Conservation (phyloP, 2,329 filamentous ascomycete genomes). For the Epichloe bromicola region DNA sequence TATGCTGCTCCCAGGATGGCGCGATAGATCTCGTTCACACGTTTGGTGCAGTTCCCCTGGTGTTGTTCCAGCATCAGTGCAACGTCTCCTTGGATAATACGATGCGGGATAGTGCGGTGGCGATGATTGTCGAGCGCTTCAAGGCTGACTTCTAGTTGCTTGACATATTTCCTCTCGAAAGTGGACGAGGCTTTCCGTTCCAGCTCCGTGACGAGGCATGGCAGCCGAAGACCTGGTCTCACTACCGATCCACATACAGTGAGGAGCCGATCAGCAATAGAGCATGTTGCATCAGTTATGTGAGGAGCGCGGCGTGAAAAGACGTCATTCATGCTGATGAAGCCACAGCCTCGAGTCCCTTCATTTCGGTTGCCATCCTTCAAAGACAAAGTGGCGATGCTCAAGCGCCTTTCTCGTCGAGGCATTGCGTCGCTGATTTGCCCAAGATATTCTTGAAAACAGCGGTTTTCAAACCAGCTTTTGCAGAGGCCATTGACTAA, state of each 20-base stretch:
- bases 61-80: neutral
- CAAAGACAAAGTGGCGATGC: neutral
- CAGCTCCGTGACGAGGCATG: neutral
- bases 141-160: neutral
- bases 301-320: neutral
- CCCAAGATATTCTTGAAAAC: neutral
- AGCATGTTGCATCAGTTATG: neutral
- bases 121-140: neutral
- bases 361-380: neutral
- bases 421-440: neutral
- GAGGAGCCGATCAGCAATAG: neutral
- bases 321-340: neutral
- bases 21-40: neutral
- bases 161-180: neutral
- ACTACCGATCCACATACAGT: neutral
- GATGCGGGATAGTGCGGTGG: neutral
- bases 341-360: neutral
- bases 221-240: neutral
- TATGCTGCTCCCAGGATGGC: neutral
- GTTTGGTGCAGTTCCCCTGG: neutral
- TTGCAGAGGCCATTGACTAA: conserved; percentile 6
- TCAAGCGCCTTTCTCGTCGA: neutral
- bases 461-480: neutral
- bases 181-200: neutral
- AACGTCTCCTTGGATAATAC: neutral